phyloP scores from a whole-genome alignment of 129 eudicot species.

The Flaveria bidentis region DNA sequence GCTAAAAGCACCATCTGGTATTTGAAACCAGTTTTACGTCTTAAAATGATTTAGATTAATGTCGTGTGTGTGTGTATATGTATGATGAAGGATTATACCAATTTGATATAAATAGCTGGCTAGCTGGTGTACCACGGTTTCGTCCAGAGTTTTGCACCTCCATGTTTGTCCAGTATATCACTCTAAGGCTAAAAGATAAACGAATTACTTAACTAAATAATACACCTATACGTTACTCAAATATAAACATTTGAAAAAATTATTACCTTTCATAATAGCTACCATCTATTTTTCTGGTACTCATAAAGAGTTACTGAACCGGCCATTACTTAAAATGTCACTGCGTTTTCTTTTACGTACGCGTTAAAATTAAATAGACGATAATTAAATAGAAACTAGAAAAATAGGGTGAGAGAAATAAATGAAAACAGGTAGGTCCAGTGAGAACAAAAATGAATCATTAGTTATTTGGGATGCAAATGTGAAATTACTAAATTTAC shows the following conservation, averaged over 20 bases:
- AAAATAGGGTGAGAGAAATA: too few relatives aligned
- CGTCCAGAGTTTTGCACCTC: neutral
- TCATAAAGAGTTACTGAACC: conserved; percentile 7
- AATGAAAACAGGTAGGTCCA: neutral
- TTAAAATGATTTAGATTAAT: too few relatives aligned
- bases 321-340: conserved; percentile 8
- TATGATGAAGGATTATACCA: too few relatives aligned
- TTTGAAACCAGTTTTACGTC: too few relatives aligned
- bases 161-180: neutral
- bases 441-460: conserved; percentile 10
- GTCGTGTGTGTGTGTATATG: too few relatives aligned
- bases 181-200: neutral
- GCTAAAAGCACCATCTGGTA: too few relatives aligned
- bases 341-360: neutral
- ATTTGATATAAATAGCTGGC: too few relatives aligned
- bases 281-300: neutral
- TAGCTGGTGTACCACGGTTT: neutral
- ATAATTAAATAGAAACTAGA: neutral
- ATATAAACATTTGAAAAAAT: neutral
- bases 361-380: neutral
- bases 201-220: neutral
- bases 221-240: neutral
- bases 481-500: conserved; percentile 1
- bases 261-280: conserved; percentile 10
- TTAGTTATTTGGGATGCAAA: conserved; percentile 20